Percentiles rank a stretch among this genome's conserved stretches.
phyloP scores from a whole-genome alignment of 1,139 yeast species.

The Diutina ranongensis region DNA sequence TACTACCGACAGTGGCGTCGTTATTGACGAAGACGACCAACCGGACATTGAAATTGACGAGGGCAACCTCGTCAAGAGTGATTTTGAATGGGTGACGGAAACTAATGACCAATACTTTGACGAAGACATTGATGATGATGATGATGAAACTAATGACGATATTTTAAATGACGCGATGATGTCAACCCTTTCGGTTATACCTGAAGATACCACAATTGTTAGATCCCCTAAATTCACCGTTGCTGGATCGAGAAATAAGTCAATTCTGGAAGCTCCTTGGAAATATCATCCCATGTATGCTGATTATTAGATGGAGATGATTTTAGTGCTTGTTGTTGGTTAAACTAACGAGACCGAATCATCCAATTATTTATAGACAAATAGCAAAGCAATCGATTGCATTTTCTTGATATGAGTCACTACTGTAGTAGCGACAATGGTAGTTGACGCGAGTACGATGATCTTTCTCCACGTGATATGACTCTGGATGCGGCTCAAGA shows the following conservation, averaged over 20 bases:
- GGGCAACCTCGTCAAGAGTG: not conserved
- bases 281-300: not conserved
- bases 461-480: not conserved
- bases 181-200: too few relatives aligned
- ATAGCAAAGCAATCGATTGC: too few relatives aligned
- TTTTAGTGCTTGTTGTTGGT: not conserved
- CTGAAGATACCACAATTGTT: not conserved
- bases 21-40: not conserved
- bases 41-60: not conserved
- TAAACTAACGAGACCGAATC: not conserved
- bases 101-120: not conserved
- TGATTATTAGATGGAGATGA: not conserved
- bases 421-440: not conserved
- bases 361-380: too few relatives aligned
- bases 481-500: not conserved
- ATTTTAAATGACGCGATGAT: not conserved
- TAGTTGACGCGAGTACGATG: not conserved
- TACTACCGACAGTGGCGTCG: not conserved
- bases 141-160: not conserved
- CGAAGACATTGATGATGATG: not conserved
- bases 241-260: not conserved
- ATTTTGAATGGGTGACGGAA: not conserved
- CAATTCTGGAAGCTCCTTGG: not conserved
- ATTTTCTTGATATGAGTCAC: not conserved
- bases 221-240: not conserved